A percentile compares a stretch with the other conserved stretches of the same genome.
Conservation (phyloP, 1,139 yeast genomes). For the Debaryomyces robertsiae region DNA sequence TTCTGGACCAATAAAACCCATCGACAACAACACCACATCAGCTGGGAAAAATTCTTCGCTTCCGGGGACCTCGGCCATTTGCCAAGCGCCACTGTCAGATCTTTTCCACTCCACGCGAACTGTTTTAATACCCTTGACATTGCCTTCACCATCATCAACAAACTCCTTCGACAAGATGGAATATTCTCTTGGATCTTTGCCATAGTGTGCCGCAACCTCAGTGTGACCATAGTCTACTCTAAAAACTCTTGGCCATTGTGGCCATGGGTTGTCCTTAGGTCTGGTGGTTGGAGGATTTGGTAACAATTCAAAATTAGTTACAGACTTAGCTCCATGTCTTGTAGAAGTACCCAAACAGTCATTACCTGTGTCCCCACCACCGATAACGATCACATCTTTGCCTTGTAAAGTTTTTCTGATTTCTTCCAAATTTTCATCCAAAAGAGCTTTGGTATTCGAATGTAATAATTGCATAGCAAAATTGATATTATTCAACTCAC, state of each 20-base stretch:
- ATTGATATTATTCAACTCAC: constrained; percentile 85
- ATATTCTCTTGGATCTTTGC: constrained; percentile 97
- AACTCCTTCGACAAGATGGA: constrained; percentile 94
- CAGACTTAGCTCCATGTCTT: constrained; percentile 97
- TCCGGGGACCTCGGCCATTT: constrained; percentile 96
- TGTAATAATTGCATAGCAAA: constrained; percentile 93
- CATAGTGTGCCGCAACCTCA: constrained; percentile 92
- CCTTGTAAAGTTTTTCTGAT: constrained; percentile 74
- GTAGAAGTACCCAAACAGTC: constrained; percentile 98
- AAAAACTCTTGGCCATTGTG: constrained; percentile 98
- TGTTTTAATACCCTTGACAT: constrained; percentile 90
- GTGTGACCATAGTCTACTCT: constrained; percentile 97
- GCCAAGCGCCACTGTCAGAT: constrained; percentile 96
- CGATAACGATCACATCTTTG: constrained; percentile 92
- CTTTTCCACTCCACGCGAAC: constrained; percentile 98
- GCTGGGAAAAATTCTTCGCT: constrained; percentile 94
- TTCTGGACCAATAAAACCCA: constrained; percentile 98
- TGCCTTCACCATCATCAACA: constrained; percentile 91
- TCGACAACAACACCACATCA: constrained; percentile 87
- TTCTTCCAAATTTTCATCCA: constrained; percentile 78
- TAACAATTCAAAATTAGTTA: constrained; percentile 88
- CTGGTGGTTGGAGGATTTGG: constrained; percentile 89
- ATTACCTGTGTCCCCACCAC: constrained; percentile 99
- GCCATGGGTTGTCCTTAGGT: constrained; percentile 98
- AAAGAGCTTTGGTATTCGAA: constrained; percentile 85